Evolutionary conservation across 1,139 yeast species (phyloP), one percentile per base, ranked within the genome.

Genomic region (Hyphopichia wangnamkhiaoensis): DNA sequence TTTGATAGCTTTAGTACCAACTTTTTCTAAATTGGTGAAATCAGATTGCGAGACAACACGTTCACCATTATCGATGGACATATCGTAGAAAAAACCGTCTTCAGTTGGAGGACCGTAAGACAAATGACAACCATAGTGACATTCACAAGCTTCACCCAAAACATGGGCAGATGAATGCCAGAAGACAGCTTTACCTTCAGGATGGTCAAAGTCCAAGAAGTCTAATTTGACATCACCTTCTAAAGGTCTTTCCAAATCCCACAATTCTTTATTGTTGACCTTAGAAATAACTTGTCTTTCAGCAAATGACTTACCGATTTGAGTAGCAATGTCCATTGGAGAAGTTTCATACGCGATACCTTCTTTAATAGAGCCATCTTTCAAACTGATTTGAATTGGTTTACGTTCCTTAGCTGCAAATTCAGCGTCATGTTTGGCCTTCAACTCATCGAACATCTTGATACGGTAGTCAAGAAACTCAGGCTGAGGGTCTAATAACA

Each of bases 91-190:
- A 68, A 94, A 94, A 35, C 99, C 99, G 50, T 91, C 98, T 38
- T 85, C 91, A 45, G 97, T 93, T 61, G 99, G 98, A 33, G 99
- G 99, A 48, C 99, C 99, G 49, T 71, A 67, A 28, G 77, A 71
- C 48, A 94, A 80, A 60, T 91, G 96, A 50, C 96, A 95, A 49
- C 97, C 98, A 62, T 84, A 76, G 65, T 89, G 94, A 63, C 96
- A 86, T 71, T 94, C 99, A 71, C 96, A 85, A 37, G 98, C 94
- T 71, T 94, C 98, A 66, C 99, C 99, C 53, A 94, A 75, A 45
- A 94, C 93, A 68, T 94, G 99, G 41, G 99, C 99, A 52, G 96
- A 85, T 4, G 98, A 93, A 65, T 94, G 99, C 98, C 98, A 94
- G 70, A 94, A 94, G 34, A 93, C 98, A 50, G 82, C 82, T 63